Base-by-base conservation (phyloP, 352 stramenopile species). In the Pythium phragmiticola region DNA sequence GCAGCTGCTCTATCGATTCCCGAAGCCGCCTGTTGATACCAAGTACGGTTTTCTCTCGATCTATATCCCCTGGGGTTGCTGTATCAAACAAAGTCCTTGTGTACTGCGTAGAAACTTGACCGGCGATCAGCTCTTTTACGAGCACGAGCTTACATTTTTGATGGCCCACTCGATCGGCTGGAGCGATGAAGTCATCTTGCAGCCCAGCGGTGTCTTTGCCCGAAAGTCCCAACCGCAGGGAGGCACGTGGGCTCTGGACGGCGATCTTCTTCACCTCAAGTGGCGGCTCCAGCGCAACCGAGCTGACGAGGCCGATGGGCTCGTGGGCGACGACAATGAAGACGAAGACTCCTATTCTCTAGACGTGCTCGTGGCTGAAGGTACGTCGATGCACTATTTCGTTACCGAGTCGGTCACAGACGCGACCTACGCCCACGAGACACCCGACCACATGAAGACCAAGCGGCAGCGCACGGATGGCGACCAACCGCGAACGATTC, bases 261-360 rank as follows among this genome's bases (percentile, higher is more conserved):
- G 85, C 13, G 85, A 95, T 60, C 69, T 94, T 46, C 60, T 95
- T 48, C 86, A 94, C 67, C 63, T 95, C 17, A 89, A 89, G 52
- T 95, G 87, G 87, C 78, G 74, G 37, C 70, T 77, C 5, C 50
- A 67, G 33, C 60, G 52, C 14, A 74, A 74, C 30, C 61, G 63
- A 21, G 62, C 55, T 4, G 70, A 71, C 21, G 71, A 81, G 37
- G 58, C 48, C 13, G 66, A 77, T 19, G 58, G 52, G 9, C 7
- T 59, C 11, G 55, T 69, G 3, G 53, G 68, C 8, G 60, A 68
- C 16, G 62, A 74, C 7, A 70, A 82, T 1, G 67, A 75, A 55
- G 77, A 87, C 0, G 72, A 80, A 17, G 76, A 89, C 19, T 75
- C 69, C 36, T 91, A 80, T 55, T 85, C 69, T 53, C 69, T 94